These are phyloP conservation scores for Cercospora sp. DNA, from an alignment of 2,329 filamentous ascomycete species.

Conservation along the genomic window DNA sequence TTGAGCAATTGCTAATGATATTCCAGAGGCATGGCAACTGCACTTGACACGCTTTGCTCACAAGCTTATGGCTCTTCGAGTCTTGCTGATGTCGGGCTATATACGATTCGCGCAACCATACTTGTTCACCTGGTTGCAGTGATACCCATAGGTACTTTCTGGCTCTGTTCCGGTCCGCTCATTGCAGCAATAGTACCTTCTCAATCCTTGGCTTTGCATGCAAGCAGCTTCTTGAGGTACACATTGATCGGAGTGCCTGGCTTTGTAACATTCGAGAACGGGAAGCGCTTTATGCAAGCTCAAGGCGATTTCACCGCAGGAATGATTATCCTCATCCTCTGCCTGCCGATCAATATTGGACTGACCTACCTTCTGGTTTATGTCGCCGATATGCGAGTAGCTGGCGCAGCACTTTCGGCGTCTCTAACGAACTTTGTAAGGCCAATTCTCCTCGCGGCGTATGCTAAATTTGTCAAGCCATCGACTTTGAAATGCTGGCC, in stretches of 20 bases:
- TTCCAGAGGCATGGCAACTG: constrained; percentile 49
- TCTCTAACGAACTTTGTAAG: constrained; percentile 47
- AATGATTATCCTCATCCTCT: constrained; percentile 19
- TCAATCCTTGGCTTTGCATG: constrained; percentile 51
- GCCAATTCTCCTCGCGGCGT: constrained; percentile 50
- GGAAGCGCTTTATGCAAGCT: constrained; percentile 57
- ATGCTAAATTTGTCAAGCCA: constrained; percentile 45
- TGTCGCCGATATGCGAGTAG: constrained; percentile 46
- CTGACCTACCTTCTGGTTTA: constrained; percentile 32
- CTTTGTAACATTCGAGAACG: constrained; percentile 56
- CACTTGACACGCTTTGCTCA: constrained; percentile 54
- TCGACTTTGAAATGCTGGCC: constrained; percentile 49
- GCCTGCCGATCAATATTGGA: constrained; percentile 24
- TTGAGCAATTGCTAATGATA: not conserved
- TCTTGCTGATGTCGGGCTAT: constrained; percentile 51
- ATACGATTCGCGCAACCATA: constrained; percentile 55
- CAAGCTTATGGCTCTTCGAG: constrained; percentile 55
- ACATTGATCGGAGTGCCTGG: constrained; percentile 54
- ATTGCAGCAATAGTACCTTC: constrained; percentile 42
- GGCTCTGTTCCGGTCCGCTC: constrained; percentile 48
- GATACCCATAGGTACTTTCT: constrained; percentile 52
- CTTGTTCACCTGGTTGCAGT: constrained; percentile 49
- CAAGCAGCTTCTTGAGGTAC: constrained; percentile 52
- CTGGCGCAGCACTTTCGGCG: constrained; percentile 53
- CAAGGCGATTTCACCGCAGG: constrained; percentile 56